phyloP scores from a whole-genome alignment of 495 filamentous ascomycete genomes.

The Penicillium paradoxum region DNA sequence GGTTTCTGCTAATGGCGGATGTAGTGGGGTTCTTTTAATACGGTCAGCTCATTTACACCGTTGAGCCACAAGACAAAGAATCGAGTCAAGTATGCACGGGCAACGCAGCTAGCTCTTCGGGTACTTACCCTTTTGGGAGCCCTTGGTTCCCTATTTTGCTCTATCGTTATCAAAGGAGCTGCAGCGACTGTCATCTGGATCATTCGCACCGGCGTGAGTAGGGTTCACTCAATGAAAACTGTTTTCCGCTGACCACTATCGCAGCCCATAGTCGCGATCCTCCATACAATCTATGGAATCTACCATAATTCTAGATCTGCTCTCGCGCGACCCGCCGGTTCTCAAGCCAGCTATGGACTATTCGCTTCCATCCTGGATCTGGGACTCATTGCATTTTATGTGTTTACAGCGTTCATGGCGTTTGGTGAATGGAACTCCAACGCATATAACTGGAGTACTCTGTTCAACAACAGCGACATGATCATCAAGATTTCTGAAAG shows the following conservation, averaged over 20 bases:
- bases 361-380: constrained; percentile 71
- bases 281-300: constrained; percentile 68
- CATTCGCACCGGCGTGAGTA: constrained; percentile 67
- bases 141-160: constrained; percentile 63
- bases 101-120: constrained; percentile 61
- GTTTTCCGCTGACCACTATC: constrained; percentile 1
- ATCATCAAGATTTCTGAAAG: constrained; percentile 52
- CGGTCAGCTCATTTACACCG: constrained; percentile 46
- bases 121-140: constrained; percentile 60
- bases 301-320: constrained; percentile 69
- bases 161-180: constrained; percentile 67
- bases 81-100: constrained; percentile 60
- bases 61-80: constrained; percentile 68
- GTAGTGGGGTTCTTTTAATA: constrained; percentile 43
- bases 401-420: constrained; percentile 60
- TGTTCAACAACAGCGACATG: constrained; percentile 48
- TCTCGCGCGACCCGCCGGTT: constrained; percentile 62
- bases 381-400: constrained; percentile 69
- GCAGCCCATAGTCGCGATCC: constrained; percentile 66
- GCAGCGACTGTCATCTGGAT: constrained; percentile 62
- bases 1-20: constrained; percentile 12
- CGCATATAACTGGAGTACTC: constrained; percentile 55
- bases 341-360: constrained; percentile 77
- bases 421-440: constrained; percentile 40
- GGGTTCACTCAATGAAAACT: not conserved